Percentiles rank a stretch among this genome's conserved stretches.
phyloP scores from a whole-genome alignment of 2,329 filamentous ascomycete species.

The Neonectria sp. region DNA sequence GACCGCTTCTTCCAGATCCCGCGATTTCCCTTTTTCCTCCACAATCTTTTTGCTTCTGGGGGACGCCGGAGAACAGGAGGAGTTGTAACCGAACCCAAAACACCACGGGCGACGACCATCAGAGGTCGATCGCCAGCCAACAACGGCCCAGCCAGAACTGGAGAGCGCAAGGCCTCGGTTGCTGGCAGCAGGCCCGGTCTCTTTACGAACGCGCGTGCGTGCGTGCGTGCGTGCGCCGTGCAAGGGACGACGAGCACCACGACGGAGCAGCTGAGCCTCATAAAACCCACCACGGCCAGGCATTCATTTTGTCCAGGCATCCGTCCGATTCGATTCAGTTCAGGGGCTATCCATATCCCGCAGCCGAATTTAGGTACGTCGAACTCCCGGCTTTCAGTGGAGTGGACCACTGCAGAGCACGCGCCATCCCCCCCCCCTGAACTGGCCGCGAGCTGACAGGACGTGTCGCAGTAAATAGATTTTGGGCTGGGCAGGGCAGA shows the following conservation, averaged over 20 bases:
- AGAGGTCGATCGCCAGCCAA: not conserved
- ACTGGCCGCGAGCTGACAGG: slow-evolving; percentile 22
- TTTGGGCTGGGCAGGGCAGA: slow-evolving; percentile 1
- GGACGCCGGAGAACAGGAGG: slow-evolving; percentile 40
- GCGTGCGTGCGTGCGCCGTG: not conserved
- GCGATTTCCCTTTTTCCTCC: slow-evolving; percentile 25
- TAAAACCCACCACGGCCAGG: slow-evolving; percentile 14
- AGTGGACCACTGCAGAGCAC: slow-evolving; percentile 7
- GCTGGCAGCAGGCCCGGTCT: slow-evolving; percentile 5
- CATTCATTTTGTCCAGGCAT: slow-evolving; percentile 16
- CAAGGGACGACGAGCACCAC: not conserved
- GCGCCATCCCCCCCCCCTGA: slow-evolving; percentile 15
- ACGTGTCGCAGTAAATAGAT: slow-evolving; percentile 26
- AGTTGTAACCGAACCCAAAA: slow-evolving; percentile 18
- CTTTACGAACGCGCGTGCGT: slow-evolving; percentile 13
- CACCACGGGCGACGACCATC: slow-evolving; percentile 1
- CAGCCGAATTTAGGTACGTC: slow-evolving; percentile 16
- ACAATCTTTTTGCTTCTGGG: slow-evolving; percentile 9
- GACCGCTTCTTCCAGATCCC: slow-evolving; percentile 30
- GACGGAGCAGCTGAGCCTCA: slow-evolving; percentile 20
- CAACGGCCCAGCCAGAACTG: slow-evolving; percentile 31
- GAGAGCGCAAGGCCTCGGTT: slow-evolving; percentile 20
- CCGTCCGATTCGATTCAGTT: not conserved
- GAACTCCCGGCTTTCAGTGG: slow-evolving; percentile 8
- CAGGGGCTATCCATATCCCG: slow-evolving; percentile 5